Evolutionary conservation across 495 filamentous ascomycete genomes (phyloP).

Genomic region (Tuber microsphaerosporum): DNA sequence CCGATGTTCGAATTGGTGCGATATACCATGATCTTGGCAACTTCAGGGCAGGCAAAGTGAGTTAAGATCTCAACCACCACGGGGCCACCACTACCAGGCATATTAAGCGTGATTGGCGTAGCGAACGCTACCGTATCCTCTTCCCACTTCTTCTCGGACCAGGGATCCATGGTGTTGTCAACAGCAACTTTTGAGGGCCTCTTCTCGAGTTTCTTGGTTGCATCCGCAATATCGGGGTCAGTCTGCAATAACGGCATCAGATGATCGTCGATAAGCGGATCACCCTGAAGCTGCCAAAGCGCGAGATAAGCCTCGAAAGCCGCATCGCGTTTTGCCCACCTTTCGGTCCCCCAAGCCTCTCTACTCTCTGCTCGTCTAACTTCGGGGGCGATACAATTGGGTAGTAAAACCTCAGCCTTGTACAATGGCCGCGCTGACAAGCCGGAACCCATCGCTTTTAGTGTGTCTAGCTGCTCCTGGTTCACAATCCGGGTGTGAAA

Average conservation of each 20-base stretch:
- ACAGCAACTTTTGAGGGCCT: slow-evolving; percentile 50
- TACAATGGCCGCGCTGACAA: slow-evolving; percentile 27
- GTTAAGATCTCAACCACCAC: slow-evolving; percentile 42
- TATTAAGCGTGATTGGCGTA: slow-evolving; percentile 22
- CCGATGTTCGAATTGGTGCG: slow-evolving; percentile 44
- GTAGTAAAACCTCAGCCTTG: slow-evolving; percentile 60
- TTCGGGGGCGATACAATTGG: slow-evolving; percentile 58
- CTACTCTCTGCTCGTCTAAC: slow-evolving; percentile 54
- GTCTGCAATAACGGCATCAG: slow-evolving; percentile 56
- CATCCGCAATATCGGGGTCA: slow-evolving; percentile 38
- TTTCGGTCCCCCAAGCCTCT: slow-evolving; percentile 61
- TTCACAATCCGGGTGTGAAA: slow-evolving; percentile 45
- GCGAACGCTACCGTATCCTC: slow-evolving; percentile 24
- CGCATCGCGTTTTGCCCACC: slow-evolving; percentile 69
- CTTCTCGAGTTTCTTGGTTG: slow-evolving; percentile 44
- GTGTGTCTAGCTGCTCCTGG: slow-evolving; percentile 12
- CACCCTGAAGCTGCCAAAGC: slow-evolving; percentile 56
- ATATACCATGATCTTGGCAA: slow-evolving; percentile 43
- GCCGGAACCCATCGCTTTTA: slow-evolving; percentile 18
- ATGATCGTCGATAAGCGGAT: slow-evolving; percentile 62
- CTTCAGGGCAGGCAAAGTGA: slow-evolving; percentile 40
- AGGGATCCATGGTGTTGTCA: slow-evolving; percentile 57
- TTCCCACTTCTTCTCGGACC: slow-evolving; percentile 44
- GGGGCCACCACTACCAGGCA: slow-evolving; percentile 13
- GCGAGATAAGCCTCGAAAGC: slow-evolving; percentile 73